Evolutionary conservation across 2,329 filamentous ascomycete species (phyloP), one percentile per base, ranked within the genome.

Genomic region (Sordariomycetes sp.): DNA sequence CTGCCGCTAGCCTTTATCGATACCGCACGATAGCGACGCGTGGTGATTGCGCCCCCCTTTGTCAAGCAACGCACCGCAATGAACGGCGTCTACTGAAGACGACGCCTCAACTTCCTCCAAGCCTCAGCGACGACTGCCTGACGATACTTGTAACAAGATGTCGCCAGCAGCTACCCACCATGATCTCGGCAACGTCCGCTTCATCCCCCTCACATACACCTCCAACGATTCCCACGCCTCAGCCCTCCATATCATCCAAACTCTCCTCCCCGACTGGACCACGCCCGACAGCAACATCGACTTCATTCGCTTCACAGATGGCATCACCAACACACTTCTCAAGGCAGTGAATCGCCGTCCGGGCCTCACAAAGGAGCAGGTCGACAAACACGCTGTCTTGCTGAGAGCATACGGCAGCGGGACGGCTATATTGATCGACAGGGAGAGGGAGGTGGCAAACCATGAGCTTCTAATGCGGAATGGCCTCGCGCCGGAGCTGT

Each of bases 341-440:
- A 88, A 88, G 57, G 79, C 80, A n/a, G 62, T 83, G 51, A 85
- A 86, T 55, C 73, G 68, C 45, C 68, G 68, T 18, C 56, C 65
- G 1, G 85, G 83, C 32, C 67, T 82, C 44, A 80, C 84, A 33
- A 74, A 82, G 47, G 42, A 51, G n/a, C 76, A 87, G 34, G 71
- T 90, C 45, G 88, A 96, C 58, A 72, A 73, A 41, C 85, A 94
- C 44, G 84, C 92, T 21, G 76, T 96, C 45, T 70, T 98, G 43
- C 74, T 98, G 50, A 79, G 92, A 47, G 92, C 92, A 41, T 98
- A 95, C 59, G 92, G 92, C 47, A 81, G 92, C 56, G 86, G 88
- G 43, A 96, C 92, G 46, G 87, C 94, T 53, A 73, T 96, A 35
- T 73, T 98, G 47, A 98, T 98, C 61, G 92, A 98, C 64, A 83